Percentiles rank a stretch among this genome's conserved stretches.
These are phyloP conservation scores for Keqinozyma sinolaborantium DNA, from an alignment of 1,139 yeast genomes.

Conservation along the genomic window DNA sequence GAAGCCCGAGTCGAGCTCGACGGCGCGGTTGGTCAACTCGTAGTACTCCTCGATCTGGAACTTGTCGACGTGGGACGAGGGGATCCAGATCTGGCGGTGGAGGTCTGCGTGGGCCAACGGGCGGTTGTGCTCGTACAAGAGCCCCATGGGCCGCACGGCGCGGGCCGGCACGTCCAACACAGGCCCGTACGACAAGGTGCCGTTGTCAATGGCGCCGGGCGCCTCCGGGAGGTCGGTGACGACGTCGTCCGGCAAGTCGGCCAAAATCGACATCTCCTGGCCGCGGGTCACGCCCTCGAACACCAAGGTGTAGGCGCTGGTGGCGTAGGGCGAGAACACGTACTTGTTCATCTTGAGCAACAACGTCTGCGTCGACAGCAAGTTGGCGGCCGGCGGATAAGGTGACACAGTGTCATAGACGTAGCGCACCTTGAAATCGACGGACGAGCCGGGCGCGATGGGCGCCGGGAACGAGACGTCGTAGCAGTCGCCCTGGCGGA, in stretches of 20 bases:
- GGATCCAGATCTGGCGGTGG: slow-evolving; percentile 74
- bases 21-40: slow-evolving; percentile 75
- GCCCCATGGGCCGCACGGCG: slow-evolving; percentile 44
- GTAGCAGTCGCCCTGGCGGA: slow-evolving; percentile 26
- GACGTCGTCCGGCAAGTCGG: slow-evolving; percentile 11
- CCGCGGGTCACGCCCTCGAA: slow-evolving; percentile 49
- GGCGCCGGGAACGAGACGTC: slow-evolving; percentile 60
- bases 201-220: slow-evolving; percentile 31
- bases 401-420: slow-evolving; percentile 53
- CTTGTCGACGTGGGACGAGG: slow-evolving; percentile 37
- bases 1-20: slow-evolving; percentile 64
- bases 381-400: slow-evolving; percentile 57
- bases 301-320: slow-evolving; percentile 47
- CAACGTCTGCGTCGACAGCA: slow-evolving; percentile 64
- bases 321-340: slow-evolving; percentile 62
- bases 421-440: slow-evolving; percentile 49
- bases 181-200: slow-evolving; percentile 58
- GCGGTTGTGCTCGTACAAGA: slow-evolving; percentile 62
- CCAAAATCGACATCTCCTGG: slow-evolving; percentile 38
- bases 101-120: slow-evolving; percentile 66
- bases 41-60: slow-evolving; percentile 76
- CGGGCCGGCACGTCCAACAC: slow-evolving; percentile 40
- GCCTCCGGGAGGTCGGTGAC: slow-evolving; percentile 22
- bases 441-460: slow-evolving; percentile 57
- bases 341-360: slow-evolving; percentile 52